Evolutionary conservation across 1,284 basidiomycete species (phyloP), one percentile per base, ranked within the genome.

Genomic region (Melampsora americana): DNA sequence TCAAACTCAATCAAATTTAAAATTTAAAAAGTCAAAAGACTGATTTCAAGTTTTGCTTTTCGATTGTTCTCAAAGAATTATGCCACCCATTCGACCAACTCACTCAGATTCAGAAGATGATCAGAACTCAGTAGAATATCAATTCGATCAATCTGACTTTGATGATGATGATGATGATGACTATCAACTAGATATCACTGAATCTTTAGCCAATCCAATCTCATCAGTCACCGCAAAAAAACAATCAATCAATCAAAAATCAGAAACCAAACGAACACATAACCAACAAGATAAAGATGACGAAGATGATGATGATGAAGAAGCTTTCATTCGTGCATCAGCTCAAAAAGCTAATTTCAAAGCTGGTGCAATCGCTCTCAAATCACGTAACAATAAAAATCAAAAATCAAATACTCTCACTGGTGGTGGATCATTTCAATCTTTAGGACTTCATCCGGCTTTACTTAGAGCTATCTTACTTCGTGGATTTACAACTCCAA

Each of bases 401-500:
- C 70, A 70, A 20, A 71, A 26, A 42, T 62, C 23, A 67, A 66
- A 30, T 32, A 44, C 59, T 18, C 64, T 80, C 5, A 80, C 79
- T 28, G 80, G 80, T 12, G 80, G 80, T 20, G 81, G 81, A 11
- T 82, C 81, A 4, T 82, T 82, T 77, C 81, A 82, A 67, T 71
- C 79, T 18, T 74, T 79, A 93, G 93, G 92, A 69, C 86, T 98
- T 6, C 88, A 92, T 79, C 92, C 93, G 0, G 88, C 89, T 44
- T 85, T 98, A 0, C 86, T 96, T 35, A 89, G 93, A 65, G 90
- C 93, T 1, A 85, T 99, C 60, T 90, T 91, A 1, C 85, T 97
- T n/a, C 90, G 96, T 81, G 95, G 95, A 14, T 98, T 93, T 85
- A 91, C 92, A 69, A 90, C 90, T 53, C 96, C 96, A 14, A 99